Conservation (phyloP, 495 filamentous ascomycete species). For the Xylaria cubensis region DNA sequence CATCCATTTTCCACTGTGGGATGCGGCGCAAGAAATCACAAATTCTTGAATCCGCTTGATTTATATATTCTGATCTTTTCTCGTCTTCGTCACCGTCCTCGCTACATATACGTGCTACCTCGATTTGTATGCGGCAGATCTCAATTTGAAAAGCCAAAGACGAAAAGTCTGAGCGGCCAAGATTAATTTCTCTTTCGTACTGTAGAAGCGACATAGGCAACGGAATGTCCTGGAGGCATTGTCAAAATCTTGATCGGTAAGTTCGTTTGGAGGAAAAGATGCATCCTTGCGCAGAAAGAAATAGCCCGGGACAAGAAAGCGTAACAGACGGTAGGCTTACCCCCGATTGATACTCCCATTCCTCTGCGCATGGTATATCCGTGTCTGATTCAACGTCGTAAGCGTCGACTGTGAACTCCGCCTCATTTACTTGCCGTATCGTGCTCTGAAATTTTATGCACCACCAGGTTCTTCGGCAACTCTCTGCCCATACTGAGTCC, state of each 20-base stretch:
- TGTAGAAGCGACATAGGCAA: conserved; percentile 59
- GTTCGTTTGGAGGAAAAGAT: background rate
- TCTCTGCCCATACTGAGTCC: conserved; percentile 68
- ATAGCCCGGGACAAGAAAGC: background rate
- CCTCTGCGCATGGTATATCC: conserved; percentile 67
- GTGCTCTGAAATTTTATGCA: conserved; percentile 72
- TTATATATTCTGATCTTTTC: conserved; percentile 43
- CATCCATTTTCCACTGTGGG: conserved; percentile 67
- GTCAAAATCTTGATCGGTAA: conserved; percentile 4
- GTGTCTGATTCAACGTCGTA: conserved; percentile 52
- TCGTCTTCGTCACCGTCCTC: conserved; percentile 31
- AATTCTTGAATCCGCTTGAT: conserved; percentile 68
- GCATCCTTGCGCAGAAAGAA: background rate
- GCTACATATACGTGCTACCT: conserved; percentile 57
- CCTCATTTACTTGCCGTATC: background rate
- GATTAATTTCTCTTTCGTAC: conserved; percentile 63
- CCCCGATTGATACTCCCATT: conserved; percentile 62
- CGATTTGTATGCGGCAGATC: conserved; percentile 62
- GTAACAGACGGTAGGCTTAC: conserved; percentile 44
- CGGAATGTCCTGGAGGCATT: conserved; percentile 55
- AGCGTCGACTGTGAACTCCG: background rate
- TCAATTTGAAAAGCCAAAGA: conserved; percentile 68
- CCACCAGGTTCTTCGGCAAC: conserved; percentile 78
- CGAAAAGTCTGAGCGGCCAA: conserved; percentile 58
- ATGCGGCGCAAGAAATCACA: conserved; percentile 73